These are phyloP conservation scores for Colletotrichum falcatum DNA, from an alignment of 2,329 filamentous ascomycete genomes.

Conservation along the genomic window DNA sequence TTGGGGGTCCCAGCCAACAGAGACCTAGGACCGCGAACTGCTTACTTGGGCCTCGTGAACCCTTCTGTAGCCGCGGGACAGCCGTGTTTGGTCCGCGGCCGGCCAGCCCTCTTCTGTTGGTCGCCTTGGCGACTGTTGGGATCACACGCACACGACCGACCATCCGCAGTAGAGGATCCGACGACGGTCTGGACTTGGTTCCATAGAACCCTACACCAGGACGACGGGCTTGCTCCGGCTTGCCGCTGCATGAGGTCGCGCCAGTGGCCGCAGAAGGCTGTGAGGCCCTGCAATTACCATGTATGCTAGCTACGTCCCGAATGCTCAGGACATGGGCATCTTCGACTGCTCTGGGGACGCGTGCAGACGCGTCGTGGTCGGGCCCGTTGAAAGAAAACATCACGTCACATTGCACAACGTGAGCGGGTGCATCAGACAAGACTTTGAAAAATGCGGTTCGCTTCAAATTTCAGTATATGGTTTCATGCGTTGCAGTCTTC, in stretches of 20 bases:
- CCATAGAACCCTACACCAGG: conserved; percentile 5
- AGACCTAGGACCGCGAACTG: conserved; percentile 4
- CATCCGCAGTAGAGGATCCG: conserved; percentile 1
- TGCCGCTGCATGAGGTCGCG: conserved; percentile 17
- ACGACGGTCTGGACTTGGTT: conserved; percentile 25
- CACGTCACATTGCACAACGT: conserved; percentile 25
- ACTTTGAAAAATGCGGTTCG: conserved; percentile 14
- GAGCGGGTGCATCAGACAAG: not conserved
- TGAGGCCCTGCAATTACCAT: conserved; percentile 25
- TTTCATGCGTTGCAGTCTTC: conserved; percentile 46
- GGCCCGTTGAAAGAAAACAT: not conserved
- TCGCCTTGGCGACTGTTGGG: conserved; percentile 10
- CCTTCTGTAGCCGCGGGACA: not conserved
- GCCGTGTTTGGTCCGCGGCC: conserved; percentile 8
- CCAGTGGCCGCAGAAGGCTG: conserved; percentile 23
- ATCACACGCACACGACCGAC: not conserved
- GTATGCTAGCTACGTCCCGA: conserved; percentile 10
- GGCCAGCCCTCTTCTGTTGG: not conserved
- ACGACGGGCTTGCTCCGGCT: conserved; percentile 6
- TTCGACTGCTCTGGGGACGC: not conserved
- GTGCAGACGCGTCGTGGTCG: not conserved
- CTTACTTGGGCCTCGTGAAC: conserved; percentile 16
- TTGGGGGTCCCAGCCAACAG: conserved; percentile 10
- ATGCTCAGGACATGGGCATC: not conserved
- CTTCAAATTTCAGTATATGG: conserved; percentile 38